Percentiles rank a stretch among this genome's conserved stretches.
Conservation (phyloP, 768 basidiomycete species). For the Podaxis rugospora region DNA sequence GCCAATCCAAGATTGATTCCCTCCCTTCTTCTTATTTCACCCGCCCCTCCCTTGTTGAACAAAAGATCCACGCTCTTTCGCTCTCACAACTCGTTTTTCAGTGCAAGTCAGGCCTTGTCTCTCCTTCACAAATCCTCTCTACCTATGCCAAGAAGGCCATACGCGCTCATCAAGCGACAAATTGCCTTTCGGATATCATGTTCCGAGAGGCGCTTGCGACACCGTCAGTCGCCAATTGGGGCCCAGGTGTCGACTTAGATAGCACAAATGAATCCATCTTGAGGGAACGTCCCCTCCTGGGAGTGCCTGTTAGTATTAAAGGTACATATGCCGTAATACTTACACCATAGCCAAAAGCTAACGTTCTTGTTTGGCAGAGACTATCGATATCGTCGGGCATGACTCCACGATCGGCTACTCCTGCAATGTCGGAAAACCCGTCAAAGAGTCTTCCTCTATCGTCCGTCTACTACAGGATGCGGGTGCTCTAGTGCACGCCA, state of each 20-base stretch:
- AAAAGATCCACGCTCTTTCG: slow-evolving; percentile 46
- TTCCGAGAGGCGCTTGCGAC: slow-evolving; percentile 41
- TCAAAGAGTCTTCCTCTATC: slow-evolving; percentile 43
- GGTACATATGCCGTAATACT: slow-evolving; percentile 28
- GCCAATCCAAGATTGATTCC: slow-evolving; percentile 37
- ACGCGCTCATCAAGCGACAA: slow-evolving; percentile 51
- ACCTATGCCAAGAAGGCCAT: slow-evolving; percentile 51
- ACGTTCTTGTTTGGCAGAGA: slow-evolving; percentile 26
- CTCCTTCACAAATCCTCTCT: slow-evolving; percentile 33
- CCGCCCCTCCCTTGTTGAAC: slow-evolving; percentile 39
- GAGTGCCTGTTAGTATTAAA: slow-evolving; percentile 68
- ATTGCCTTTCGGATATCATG: slow-evolving; percentile 68
- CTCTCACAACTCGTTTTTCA: slow-evolving; percentile 40
- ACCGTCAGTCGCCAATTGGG: slow-evolving; percentile 35
- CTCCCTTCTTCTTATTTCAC: slow-evolving; percentile 32
- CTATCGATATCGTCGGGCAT: slow-evolving; percentile 47
- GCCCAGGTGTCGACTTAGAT: slow-evolving; percentile 32
- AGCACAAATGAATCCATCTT: slow-evolving; percentile 4
- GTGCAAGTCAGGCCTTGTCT: slow-evolving; percentile 36
- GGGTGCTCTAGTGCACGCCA: slow-evolving; percentile 60
- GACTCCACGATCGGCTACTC: slow-evolving; percentile 64
- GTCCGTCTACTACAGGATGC: slow-evolving; percentile 55
- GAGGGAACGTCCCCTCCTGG: slow-evolving; percentile 48
- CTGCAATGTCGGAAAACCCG: slow-evolving; percentile 39
- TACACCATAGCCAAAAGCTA: slow-evolving; percentile 3